These are phyloP conservation scores for Trametes versicolor DNA, from an alignment of 1,284 basidiomycete genomes.

Conservation along the genomic window DNA sequence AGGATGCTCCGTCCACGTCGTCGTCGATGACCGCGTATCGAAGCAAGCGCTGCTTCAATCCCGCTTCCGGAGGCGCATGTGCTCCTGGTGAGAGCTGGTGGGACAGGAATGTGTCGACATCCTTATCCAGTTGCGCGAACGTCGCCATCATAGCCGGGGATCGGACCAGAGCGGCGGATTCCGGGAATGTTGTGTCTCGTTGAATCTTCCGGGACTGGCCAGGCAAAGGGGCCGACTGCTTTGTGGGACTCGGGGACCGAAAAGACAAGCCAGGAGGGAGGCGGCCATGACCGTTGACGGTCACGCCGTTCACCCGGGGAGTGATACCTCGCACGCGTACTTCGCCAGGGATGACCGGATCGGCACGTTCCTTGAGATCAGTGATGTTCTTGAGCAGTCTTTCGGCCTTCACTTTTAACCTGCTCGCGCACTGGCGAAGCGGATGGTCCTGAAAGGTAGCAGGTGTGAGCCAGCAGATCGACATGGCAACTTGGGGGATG, in stretches of 20 bases:
- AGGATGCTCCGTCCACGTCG: constrained; percentile 38
- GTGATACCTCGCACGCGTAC: constrained; percentile 46
- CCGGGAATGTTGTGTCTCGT: constrained; percentile 61
- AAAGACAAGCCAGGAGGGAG: constrained; percentile 35
- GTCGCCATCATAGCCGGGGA: constrained; percentile 78
- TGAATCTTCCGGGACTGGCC: constrained; percentile 35
- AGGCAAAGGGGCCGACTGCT: constrained; percentile 35
- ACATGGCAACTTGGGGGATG: neutral
- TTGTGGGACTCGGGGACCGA: constrained; percentile 43
- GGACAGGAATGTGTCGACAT: constrained; percentile 45
- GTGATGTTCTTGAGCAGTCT: constrained; percentile 88
- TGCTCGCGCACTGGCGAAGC: constrained; percentile 79
- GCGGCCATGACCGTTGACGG: constrained; percentile 44
- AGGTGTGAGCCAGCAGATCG: neutral
- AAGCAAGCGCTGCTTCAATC: constrained; percentile 49
- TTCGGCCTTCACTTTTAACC: constrained; percentile 83
- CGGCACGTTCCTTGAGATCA: constrained; percentile 84
- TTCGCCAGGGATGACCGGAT: constrained; percentile 66
- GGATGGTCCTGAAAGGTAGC: constrained; percentile 68
- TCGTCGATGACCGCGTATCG: constrained; percentile 53
- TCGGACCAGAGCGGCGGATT: constrained; percentile 80
- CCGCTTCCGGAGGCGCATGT: constrained; percentile 25
- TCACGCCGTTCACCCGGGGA: constrained; percentile 46
- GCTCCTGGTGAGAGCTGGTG: constrained; percentile 14
- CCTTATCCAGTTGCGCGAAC: constrained; percentile 66